Conservation (phyloP, 495 filamentous ascomycete species). For the Aspergillus affinis region DNA sequence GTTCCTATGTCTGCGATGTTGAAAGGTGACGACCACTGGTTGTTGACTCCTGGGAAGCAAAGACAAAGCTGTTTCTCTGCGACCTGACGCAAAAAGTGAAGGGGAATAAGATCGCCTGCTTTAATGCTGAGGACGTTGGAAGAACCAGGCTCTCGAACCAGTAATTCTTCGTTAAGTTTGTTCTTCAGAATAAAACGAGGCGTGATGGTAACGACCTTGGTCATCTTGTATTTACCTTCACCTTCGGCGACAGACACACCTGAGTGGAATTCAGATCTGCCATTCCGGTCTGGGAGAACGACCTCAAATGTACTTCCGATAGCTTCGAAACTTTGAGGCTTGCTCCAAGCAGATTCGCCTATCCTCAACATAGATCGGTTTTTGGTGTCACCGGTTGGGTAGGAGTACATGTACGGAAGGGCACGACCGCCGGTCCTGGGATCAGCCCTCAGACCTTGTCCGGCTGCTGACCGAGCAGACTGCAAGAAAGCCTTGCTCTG, state of each 20-base stretch:
- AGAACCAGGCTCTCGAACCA: constrained; percentile 86
- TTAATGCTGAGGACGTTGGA: constrained; percentile 76
- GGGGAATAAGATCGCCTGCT: constrained; percentile 70
- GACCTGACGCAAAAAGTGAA: constrained; percentile 80
- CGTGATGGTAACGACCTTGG: constrained; percentile 89
- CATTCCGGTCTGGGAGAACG: constrained; percentile 67
- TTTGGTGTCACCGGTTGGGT: constrained; percentile 76
- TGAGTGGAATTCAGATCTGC: constrained; percentile 80
- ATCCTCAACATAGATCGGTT: constrained; percentile 87
- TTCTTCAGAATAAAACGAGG: constrained; percentile 95
- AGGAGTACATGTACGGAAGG: constrained; percentile 95
- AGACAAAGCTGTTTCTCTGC: constrained; percentile 85
- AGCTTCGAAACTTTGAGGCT: constrained; percentile 97
- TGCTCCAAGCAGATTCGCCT: constrained; percentile 90
- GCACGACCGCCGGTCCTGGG: constrained; percentile 54
- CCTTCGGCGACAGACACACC: constrained; percentile 87
- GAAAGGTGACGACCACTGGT: constrained; percentile 97
- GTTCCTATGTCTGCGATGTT: constrained; percentile 93
- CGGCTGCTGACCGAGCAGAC: constrained; percentile 75
- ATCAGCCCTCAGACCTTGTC: constrained; percentile 63
- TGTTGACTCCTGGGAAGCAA: constrained; percentile 92
- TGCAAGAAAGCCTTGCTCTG: constrained; percentile 86
- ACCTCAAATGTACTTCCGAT: constrained; percentile 90
- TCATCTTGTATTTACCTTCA: constrained; percentile 95
- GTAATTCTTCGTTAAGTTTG: constrained; percentile 81